Percentiles rank a stretch among this genome's conserved stretches.
These are phyloP conservation scores for Oryza glaberrima DNA, from an alignment of 176 grass and related monocot genomes.

Conservation along the genomic window DNA sequence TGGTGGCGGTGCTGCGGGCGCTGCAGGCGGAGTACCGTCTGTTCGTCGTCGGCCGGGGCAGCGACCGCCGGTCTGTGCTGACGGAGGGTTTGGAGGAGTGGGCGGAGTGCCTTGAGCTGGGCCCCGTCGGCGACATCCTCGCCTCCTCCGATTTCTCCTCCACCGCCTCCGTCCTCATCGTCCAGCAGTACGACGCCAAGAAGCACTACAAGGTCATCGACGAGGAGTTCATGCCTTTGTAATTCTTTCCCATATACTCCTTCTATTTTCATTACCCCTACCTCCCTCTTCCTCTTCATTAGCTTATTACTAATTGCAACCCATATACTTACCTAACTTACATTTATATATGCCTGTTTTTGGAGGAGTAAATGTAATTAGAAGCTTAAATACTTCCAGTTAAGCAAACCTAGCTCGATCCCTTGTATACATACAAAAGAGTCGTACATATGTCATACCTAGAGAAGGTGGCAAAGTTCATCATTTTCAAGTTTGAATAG, in stretches of 20 bases:
- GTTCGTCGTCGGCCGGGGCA: constrained; percentile 59
- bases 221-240: constrained; percentile 84
- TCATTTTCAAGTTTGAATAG: too few species aligned
- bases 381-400: too few species aligned
- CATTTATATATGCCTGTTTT: too few species aligned
- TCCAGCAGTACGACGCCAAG: constrained; percentile 81
- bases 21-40: constrained; percentile 66
- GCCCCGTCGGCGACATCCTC: constrained; percentile 69
- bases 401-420: too few species aligned
- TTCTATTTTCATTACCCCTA: too few species aligned
- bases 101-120: constrained; percentile 75
- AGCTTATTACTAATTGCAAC: too few species aligned
- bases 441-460: too few species aligned
- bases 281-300: too few species aligned
- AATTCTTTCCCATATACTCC: not conserved
- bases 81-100: constrained; percentile 74
- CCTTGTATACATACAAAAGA: too few species aligned
- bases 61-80: constrained; percentile 56
- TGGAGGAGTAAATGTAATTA: too few species aligned
- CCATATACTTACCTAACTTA: too few species aligned
- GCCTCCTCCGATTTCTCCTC: constrained; percentile 68
- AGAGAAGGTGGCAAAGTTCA: too few species aligned
- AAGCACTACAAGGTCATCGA: constrained; percentile 85
- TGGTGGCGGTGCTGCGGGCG: constrained; percentile 51
- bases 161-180: constrained; percentile 66